These are phyloP conservation scores for Hypoxylon cercidicola DNA, from an alignment of 495 filamentous ascomycete genomes.

Conservation along the genomic window DNA sequence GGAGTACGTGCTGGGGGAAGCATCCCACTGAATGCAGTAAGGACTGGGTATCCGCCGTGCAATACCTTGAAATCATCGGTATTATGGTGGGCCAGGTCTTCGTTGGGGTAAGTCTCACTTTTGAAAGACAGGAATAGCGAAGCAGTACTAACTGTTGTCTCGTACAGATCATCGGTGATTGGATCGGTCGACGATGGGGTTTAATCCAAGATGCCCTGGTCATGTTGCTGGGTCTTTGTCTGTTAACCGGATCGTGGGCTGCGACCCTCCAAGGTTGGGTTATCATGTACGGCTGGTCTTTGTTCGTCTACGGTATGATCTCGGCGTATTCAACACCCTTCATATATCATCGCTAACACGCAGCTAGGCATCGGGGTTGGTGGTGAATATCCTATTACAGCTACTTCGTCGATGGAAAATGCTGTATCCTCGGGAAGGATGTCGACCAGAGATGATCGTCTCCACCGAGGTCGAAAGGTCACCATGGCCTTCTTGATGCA, in stretches of 20 bases:
- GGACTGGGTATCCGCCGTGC: conserved; percentile 79
- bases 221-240: conserved; percentile 88
- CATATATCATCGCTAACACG: conserved; percentile 11
- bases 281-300: conserved; percentile 88
- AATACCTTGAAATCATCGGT: conserved; percentile 87
- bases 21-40: conserved; percentile 68
- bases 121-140: conserved; percentile 46
- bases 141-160: conserved; percentile 14
- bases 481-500: conserved; percentile 96
- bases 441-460: conserved; percentile 87
- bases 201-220: conserved; percentile 91
- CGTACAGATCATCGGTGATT: conserved; percentile 59
- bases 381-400: conserved; percentile 95
- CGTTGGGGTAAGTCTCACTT: conserved; percentile 65
- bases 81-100: conserved; percentile 88
- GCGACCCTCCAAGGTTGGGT: conserved; percentile 86
- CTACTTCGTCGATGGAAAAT: conserved; percentile 95
- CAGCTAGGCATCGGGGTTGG: conserved; percentile 78
- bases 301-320: conserved; percentile 82
- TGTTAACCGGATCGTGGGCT: conserved; percentile 90
- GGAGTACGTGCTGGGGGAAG: conserved; percentile 77
- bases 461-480: conserved; percentile 92
- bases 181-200: conserved; percentile 89
- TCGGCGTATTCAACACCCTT: background rate
- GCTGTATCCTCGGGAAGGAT: conserved; percentile 83